phyloP scores from a whole-genome alignment of 352 stramenopile species.

The Pythium pyrilobum region DNA sequence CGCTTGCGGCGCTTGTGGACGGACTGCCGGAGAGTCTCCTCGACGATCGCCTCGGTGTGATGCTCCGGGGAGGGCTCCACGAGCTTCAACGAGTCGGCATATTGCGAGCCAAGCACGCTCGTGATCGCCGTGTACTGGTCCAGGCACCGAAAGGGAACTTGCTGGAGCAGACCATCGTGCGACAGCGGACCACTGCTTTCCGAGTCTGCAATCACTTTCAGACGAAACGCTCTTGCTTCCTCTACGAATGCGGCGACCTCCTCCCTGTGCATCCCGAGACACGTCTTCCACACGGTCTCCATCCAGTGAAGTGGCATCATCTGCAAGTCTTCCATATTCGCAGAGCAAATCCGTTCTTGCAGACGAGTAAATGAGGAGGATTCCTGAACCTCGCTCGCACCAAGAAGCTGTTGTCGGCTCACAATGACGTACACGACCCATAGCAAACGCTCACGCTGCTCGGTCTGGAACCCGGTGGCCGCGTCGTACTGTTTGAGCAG shows the following conservation, averaged over 20 bases:
- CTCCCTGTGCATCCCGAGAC: constrained; percentile 35
- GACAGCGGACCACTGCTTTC: background rate
- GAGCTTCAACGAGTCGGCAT: background rate
- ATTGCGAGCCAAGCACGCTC: background rate
- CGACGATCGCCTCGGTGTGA: background rate
- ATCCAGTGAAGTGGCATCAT: constrained; percentile 52
- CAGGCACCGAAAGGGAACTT: constrained; percentile 1
- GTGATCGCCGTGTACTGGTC: constrained; percentile 8
- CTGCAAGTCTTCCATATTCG: constrained; percentile 40
- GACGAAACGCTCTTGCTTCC: constrained; percentile 8
- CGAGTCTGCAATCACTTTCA: background rate
- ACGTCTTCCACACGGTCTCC: constrained; percentile 41
- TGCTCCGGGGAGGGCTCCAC: background rate
- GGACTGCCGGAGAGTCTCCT: background rate
- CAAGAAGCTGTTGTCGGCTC: constrained; percentile 34
- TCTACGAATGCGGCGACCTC: constrained; percentile 35
- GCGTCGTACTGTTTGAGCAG: constrained; percentile 6
- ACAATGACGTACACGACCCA: constrained; percentile 17
- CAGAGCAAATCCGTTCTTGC: constrained; percentile 17
- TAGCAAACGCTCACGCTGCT: background rate
- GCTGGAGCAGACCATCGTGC: background rate
- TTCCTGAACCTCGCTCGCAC: background rate
- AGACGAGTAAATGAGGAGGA: background rate
- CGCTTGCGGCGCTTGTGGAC: constrained; percentile 3
- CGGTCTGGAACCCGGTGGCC: background rate